Evolutionary conservation across 2,329 filamentous ascomycete species (phyloP), one percentile per base, ranked within the genome.

Genomic region (Botryotinia globosa): DNA sequence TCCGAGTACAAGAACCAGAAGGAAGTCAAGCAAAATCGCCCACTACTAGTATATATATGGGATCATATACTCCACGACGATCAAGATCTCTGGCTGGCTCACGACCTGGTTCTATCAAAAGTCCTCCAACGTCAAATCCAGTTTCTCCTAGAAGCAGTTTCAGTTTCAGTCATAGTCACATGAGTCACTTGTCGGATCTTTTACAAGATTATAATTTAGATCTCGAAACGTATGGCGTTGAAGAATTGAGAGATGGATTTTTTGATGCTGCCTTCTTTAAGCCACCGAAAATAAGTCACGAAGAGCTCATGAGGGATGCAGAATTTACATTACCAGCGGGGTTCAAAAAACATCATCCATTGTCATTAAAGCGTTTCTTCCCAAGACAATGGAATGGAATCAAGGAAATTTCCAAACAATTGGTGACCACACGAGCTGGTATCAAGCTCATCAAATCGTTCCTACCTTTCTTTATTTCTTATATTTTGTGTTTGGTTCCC

Each of bases 391-490:
- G 82, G 78, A 83, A 83, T 69, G 85, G 84, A 73, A 74, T 86
- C 16, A 81, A 80, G 73, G 81, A 80, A 2, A 82, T 87, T 22
- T 72, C 82, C 7, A 78, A 77, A 56, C 80, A 81, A 34, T 80
- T 88, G 32, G 80, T 81, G 9, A 86, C 83, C 7, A 88, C 87
- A 6, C 81, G 85, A 72, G 81, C 84, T 29, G 87, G 87, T 2
- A 83, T 89, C 67, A 85, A 83, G 70, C 80, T 89, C 5, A 75
- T 84, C 34, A 88, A 87, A 75, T 84, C 86, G 0, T 89, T 87
- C 74, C 76, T 85, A n/a, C 86, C 83, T n/a, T 88, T 87, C 78
- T 87, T 88, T 75, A 81, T 85, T 64, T 84, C 87, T 4, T 89
- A 89, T 77, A 79, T 86, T 2, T 77, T 89, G 29, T 89, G 87